Conservation (phyloP, 345 rosid species). For the Theobroma cacao region DNA sequence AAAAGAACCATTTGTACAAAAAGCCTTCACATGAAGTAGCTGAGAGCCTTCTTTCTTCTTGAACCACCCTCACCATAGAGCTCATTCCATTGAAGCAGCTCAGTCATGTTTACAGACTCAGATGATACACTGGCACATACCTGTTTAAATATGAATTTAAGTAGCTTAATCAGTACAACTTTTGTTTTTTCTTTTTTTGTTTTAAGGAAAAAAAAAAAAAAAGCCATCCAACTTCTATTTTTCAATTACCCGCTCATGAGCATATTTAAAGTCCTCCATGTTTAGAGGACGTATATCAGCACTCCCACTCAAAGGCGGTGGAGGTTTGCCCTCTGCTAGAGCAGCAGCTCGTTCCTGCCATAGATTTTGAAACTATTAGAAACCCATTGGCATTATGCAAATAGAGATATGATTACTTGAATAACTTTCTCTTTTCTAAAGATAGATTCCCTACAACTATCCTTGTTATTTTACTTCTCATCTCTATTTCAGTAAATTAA, state of each 20-base stretch:
- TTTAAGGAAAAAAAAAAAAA: not conserved
- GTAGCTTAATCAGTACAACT: not conserved
- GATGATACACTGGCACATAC: conserved; percentile 91
- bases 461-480: not conserved
- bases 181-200: not conserved
- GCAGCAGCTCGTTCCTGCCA: conserved; percentile 74
- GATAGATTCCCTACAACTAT: not conserved
- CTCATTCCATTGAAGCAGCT: conserved; percentile 82
- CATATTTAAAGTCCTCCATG: conserved; percentile 78
- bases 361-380: not conserved
- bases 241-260: conserved; percentile 69
- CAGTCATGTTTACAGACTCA: conserved; percentile 76
- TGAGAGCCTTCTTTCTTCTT: conserved; percentile 68
- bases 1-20: conserved; percentile 41
- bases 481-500: not conserved
- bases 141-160: conserved; percentile 31
- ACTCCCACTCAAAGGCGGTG: conserved; percentile 70
- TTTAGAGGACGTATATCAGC: conserved; percentile 69
- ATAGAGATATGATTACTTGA: not conserved
- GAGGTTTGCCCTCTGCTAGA: conserved; percentile 64
- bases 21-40: conserved; percentile 72
- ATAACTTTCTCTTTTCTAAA: not conserved
- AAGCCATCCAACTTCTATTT: not conserved
- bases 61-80: conserved; percentile 92
- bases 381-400: not conserved